Conservation (phyloP, 768 basidiomycete species). For the Cytidiella melzeri region DNA sequence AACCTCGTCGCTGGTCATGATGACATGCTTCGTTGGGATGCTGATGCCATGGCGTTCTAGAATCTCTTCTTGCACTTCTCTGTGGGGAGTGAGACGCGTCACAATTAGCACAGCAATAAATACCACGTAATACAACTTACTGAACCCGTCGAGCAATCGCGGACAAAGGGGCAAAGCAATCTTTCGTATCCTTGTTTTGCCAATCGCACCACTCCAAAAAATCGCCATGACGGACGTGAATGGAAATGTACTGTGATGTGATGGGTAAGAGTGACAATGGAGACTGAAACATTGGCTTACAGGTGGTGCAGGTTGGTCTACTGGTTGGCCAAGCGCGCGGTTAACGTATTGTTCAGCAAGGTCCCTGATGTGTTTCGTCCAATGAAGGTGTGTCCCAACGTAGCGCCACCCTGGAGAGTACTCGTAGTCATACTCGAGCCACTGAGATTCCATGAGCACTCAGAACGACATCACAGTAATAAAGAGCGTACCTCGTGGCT, state of each 20-base stretch:
- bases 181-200: conserved; percentile 19
- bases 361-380: conserved; percentile 26
- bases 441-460: conserved; percentile 14
- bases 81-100: not conserved
- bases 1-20: conserved; percentile 39
- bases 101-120: conserved; percentile 1
- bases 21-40: conserved; percentile 26
- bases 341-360: conserved; percentile 27
- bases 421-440: conserved; percentile 25
- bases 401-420: conserved; percentile 32
- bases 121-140: not conserved
- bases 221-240: conserved; percentile 33
- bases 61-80: conserved; percentile 34
- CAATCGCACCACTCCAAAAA: conserved; percentile 33
- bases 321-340: conserved; percentile 21
- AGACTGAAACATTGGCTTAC: conserved; percentile 17
- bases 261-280: not conserved
- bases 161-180: conserved; percentile 35
- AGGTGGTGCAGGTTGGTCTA: conserved; percentile 25
- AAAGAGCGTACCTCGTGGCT: conserved; percentile 18
- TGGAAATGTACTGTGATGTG: conserved; percentile 26
- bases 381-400: conserved; percentile 29
- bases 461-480: not conserved
- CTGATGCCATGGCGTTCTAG: conserved; percentile 24
- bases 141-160: conserved; percentile 27